phyloP scores from a whole-genome alignment of 768 basidiomycete species.

The Psilocybe cyanescens region DNA sequence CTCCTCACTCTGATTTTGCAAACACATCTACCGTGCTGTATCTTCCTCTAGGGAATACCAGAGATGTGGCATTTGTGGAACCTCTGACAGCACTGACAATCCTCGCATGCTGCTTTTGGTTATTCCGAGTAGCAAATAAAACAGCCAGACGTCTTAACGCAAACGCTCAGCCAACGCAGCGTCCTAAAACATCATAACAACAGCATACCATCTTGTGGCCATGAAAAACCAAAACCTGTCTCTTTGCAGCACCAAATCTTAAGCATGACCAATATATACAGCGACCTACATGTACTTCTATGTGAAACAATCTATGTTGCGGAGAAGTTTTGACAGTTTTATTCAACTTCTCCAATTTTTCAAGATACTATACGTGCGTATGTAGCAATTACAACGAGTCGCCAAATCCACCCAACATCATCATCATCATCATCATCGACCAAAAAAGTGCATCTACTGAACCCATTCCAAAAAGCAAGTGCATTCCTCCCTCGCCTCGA shows the following conservation, averaged over 20 bases:
- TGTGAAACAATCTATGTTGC: too few species aligned
- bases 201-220: too few species aligned
- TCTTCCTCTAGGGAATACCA: constrained; percentile 40
- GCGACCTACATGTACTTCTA: too few species aligned
- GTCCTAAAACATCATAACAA: constrained; percentile 3
- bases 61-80: constrained; percentile 45
- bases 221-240: too few species aligned
- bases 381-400: too few species aligned
- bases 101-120: constrained; percentile 40
- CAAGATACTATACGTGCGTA: neutral
- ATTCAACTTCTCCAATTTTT: neutral
- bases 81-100: constrained; percentile 42
- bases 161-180: constrained; percentile 7
- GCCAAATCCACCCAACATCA: too few species aligned
- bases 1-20: constrained; percentile 16
- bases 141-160: constrained; percentile 17
- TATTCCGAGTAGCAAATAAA: constrained; percentile 31
- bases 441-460: neutral
- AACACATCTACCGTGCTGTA: constrained; percentile 25
- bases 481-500: neutral
- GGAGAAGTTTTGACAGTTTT: neutral
- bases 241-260: neutral
- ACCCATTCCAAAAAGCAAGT: neutral
- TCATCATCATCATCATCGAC: too few species aligned
- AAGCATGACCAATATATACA: too few species aligned